phyloP scores from a whole-genome alignment of 2,329 filamentous ascomycete genomes.

The Neobulgaria alba region DNA sequence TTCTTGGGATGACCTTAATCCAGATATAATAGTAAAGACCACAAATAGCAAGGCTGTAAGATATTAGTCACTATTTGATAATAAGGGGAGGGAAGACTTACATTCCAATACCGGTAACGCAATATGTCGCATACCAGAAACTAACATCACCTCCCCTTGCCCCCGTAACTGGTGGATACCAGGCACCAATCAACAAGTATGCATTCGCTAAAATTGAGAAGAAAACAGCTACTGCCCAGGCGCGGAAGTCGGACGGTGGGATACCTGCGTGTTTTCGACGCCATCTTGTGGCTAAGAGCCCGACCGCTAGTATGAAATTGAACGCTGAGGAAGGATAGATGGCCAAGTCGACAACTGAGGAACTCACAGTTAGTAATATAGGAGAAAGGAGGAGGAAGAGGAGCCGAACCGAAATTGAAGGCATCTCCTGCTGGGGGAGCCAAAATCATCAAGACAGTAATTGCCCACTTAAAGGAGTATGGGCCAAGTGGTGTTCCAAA shows the following conservation, averaged over 20 bases:
- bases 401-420: constrained; percentile 46
- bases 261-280: constrained; percentile 43
- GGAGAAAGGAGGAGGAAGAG: constrained; percentile 1
- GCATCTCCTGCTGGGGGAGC: constrained; percentile 55
- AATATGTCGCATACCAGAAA: constrained; percentile 68
- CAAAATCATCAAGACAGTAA: constrained; percentile 52
- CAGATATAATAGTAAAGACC: constrained; percentile 50
- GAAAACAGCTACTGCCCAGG: constrained; percentile 48
- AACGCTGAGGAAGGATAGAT: constrained; percentile 53
- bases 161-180: constrained; percentile 58
- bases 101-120: constrained; percentile 55
- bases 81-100: constrained; percentile 34
- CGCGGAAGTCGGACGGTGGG: constrained; percentile 42
- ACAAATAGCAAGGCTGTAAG: constrained; percentile 40
- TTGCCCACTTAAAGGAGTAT: constrained; percentile 46
- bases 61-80: not conserved
- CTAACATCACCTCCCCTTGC: constrained; percentile 54
- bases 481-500: constrained; percentile 56
- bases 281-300: constrained; percentile 48
- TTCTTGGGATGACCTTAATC: constrained; percentile 47
- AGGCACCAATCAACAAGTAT: constrained; percentile 60
- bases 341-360: constrained; percentile 47
- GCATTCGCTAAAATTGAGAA: constrained; percentile 53
- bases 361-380: too few species aligned
- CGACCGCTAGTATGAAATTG: constrained; percentile 44